Base-by-base conservation (phyloP, 2,329 filamentous ascomycete species). In the Calonectria honghensis region DNA sequence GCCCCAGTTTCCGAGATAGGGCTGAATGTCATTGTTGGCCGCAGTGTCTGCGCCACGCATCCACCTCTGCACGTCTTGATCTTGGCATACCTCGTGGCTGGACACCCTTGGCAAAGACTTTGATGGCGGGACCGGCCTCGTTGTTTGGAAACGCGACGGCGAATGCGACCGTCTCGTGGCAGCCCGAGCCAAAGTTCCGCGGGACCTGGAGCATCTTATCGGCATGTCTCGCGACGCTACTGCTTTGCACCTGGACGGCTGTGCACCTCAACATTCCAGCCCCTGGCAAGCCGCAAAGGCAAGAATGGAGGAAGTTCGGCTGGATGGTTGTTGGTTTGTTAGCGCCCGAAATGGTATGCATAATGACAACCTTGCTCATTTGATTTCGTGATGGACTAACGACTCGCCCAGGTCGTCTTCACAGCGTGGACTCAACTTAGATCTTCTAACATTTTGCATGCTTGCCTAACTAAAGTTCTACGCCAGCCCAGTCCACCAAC, bases 211-310 rank as follows among this genome's bases (percentile, higher is more conserved):
- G 24, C 24, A 41, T 63, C 24, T 14, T 63, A 4, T 63, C 57
- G 6, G 24, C 57, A 10, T 63, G 57, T 7, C 57, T 63, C 4
- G 57, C 57, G 24, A 63, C 57, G 32, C 57, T 63, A 16, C 57
- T 63, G 16, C 57, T 63, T 16, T 63, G 57, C 16, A 63, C 57
- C 13, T 63, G 57, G 57, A 63, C 57, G 27, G 57, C 57, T 4
- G 57, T 63, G 10, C 57, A 63, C 16, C 57, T 63, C 37, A 63
- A 63, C 20, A 63, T 63, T 6, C 57, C 57, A 11, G 37, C n/a
- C 11, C 57, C 57, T 11, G 35, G 57, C 9, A 63, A 39, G 24
- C 24, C 57, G 4, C 27, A 24, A 63, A 27, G 37, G 18, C 57
- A 63, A 10, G 13, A 14, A 63, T 63, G 35, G 57, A 41, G 16